Base-by-base conservation (phyloP, 495 filamentous ascomycete species). In the Staphylotrichum longicolle region DNA sequence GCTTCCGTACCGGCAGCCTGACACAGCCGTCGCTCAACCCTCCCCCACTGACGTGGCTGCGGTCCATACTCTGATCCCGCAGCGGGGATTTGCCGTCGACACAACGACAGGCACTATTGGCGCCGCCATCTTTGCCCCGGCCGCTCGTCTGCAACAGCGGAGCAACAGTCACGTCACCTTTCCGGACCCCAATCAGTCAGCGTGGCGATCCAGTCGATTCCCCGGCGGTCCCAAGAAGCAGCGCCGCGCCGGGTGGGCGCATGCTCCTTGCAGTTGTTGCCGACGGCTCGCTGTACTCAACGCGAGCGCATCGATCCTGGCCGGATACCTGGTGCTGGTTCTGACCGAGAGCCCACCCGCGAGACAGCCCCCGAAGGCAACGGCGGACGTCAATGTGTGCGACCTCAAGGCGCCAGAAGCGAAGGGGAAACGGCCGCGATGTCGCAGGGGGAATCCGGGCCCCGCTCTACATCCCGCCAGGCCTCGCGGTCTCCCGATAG, bases 371-470 rank as follows among this genome's bases (percentile, higher is more conserved):
- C 62, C 15, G 67, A 66, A 37, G 52, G 64, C 60, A 44, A 51
- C 56, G 41, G 44, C 63, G 66, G 72, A 64, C 71, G 76, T 83
- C 81, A 80, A 83, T 85, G 81, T 81, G 75, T 75, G 71, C 74
- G 74, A 77, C 69, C 70, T 72, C 70, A 68, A 75, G 77, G 72
- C 71, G 68, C 67, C 67, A 71, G 72, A 74, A 71, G 77, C 72
- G 75, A 73, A 80, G 78, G 82, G 79, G 82, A 81, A 77, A 77
- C 78, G 80, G 77, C 75, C 77, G 79, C 79, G 77, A 85, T 85
- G 82, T 83, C 80, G 72, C 78, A 82, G 78, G 81, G 77, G 75
- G 78, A 74, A 68, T 67, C 75, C 76, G 74, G 70, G 69, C 72
- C 74, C 76, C 74, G 67, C 69, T 73, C 78, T 77, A 60, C 73